Conservation (phyloP, 2,329 filamentous ascomycete species). For the Fusarium sp. region DNA sequence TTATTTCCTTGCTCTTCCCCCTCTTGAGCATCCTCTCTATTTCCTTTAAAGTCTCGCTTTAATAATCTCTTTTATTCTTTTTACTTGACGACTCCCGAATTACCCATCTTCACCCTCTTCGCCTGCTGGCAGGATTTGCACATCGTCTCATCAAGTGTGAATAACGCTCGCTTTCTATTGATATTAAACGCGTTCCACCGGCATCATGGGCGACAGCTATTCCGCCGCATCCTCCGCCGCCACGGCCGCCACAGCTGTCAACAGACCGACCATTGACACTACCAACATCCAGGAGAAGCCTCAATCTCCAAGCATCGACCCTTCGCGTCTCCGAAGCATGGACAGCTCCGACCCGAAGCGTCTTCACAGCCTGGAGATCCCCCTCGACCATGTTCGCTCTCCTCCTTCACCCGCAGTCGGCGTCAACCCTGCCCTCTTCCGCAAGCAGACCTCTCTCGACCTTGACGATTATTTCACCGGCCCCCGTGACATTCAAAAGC, state of each 20-base stretch:
- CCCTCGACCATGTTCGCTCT: conserved; percentile 51
- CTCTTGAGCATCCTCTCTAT: conserved; percentile 23
- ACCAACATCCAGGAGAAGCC: conserved; percentile 15
- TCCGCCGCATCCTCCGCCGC: conserved; percentile 39
- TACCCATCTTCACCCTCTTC: conserved; percentile 1
- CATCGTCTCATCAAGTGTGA: not conserved
- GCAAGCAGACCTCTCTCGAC: conserved; percentile 59
- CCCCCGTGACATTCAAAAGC: conserved; percentile 78
- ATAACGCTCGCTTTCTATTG: conserved; percentile 8
- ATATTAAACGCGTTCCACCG: conserved; percentile 8
- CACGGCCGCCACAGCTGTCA: conserved; percentile 36
- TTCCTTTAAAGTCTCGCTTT: conserved; percentile 13
- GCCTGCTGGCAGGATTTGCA: conserved; percentile 48
- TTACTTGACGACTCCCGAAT: not conserved
- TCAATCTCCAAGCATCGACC: conserved; percentile 17
- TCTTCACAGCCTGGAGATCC: conserved; percentile 49
- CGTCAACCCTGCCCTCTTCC: conserved; percentile 52
- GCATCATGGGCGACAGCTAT: conserved; percentile 46
- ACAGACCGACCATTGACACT: conserved; percentile 39
- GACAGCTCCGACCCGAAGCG: conserved; percentile 38
- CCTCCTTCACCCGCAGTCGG: conserved; percentile 51
- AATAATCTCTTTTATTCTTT: conserved; percentile 12
- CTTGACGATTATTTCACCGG: conserved; percentile 75
- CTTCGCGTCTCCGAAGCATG: conserved; percentile 32
- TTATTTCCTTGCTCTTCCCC: conserved; percentile 13